phyloP scores from a whole-genome alignment of 352 stramenopile species.

The Pelagophyceae sp. region DNA sequence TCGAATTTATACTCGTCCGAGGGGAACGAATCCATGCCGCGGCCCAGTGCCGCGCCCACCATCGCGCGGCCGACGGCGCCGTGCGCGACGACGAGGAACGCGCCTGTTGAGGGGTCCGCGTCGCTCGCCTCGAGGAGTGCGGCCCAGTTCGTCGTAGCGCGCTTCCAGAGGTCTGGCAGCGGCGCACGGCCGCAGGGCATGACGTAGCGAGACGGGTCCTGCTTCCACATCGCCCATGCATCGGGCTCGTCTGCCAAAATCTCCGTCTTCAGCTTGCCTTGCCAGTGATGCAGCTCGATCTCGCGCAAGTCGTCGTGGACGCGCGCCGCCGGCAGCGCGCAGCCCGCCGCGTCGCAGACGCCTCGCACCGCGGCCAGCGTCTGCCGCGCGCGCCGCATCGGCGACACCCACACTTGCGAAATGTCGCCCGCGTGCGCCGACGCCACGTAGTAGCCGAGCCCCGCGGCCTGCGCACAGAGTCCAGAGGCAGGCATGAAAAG shows the following conservation, averaged over 20 bases:
- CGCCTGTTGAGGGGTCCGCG: not conserved
- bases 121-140: slow-evolving; percentile 22
- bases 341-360: not conserved
- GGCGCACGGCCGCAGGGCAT: slow-evolving; percentile 25
- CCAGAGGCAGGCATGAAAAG: no score
- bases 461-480: no score
- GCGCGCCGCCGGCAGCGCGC: not conserved
- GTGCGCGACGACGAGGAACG: slow-evolving; percentile 33
- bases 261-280: slow-evolving; percentile 28
- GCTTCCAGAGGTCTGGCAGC: slow-evolving; percentile 33
- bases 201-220: slow-evolving; percentile 22
- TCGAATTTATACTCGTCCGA: slow-evolving; percentile 26
- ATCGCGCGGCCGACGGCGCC: slow-evolving; percentile 31
- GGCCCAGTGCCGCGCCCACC: slow-evolving; percentile 29
- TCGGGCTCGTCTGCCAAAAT: slow-evolving; percentile 16
- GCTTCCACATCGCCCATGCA: slow-evolving; percentile 28
- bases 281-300: slow-evolving; percentile 34
- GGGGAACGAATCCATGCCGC: slow-evolving; percentile 19
- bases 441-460: slow-evolving; percentile 28
- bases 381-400: slow-evolving; percentile 30
- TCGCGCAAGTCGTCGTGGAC: slow-evolving; percentile 28
- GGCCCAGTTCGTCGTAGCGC: slow-evolving; percentile 29
- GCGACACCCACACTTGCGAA: slow-evolving; percentile 30
- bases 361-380: slow-evolving; percentile 25
- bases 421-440: slow-evolving; percentile 7